Evolutionary conservation across 345 rosid genomes (phyloP).

Genomic region (Turritis glabra): DNA sequence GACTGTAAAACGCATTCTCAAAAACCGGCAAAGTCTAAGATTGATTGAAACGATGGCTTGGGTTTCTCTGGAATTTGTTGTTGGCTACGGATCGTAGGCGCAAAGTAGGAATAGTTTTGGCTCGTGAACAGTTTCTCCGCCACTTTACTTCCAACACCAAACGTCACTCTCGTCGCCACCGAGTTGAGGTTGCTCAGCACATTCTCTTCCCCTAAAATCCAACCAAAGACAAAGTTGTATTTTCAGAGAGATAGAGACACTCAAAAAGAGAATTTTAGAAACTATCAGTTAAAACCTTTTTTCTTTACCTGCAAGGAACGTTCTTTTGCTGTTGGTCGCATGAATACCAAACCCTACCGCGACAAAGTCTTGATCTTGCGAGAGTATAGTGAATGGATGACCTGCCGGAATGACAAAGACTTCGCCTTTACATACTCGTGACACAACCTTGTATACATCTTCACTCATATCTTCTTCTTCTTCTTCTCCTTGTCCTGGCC

Average conservation of each 20-base stretch:
- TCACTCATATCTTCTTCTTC: constrained; percentile 27
- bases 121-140: constrained; percentile 32
- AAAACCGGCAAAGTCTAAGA: constrained; percentile 26
- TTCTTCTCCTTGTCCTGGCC: neutral
- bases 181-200: constrained; percentile 15
- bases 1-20: neutral
- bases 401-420: constrained; percentile 49
- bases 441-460: constrained; percentile 35
- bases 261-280: too few species aligned
- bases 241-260: too few species aligned
- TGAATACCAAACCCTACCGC: constrained; percentile 48
- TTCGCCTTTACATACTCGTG: constrained; percentile 47
- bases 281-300: too few species aligned
- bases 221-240: neutral
- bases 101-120: constrained; percentile 36
- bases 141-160: constrained; percentile 16
- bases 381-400: constrained; percentile 44
- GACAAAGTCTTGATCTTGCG: constrained; percentile 31
- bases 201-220: constrained; percentile 31
- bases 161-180: constrained; percentile 30
- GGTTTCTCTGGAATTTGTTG: constrained; percentile 13
- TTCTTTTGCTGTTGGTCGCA: constrained; percentile 39
- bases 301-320: constrained; percentile 62
- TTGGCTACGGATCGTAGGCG: constrained; percentile 8
- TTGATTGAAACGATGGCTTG: constrained; percentile 25